A percentile compares a stretch with the other conserved stretches of the same genome.
Evolutionary conservation across 371 early-diverging fungal species (phyloP).

Genomic region (Chytridium lagenaria): DNA sequence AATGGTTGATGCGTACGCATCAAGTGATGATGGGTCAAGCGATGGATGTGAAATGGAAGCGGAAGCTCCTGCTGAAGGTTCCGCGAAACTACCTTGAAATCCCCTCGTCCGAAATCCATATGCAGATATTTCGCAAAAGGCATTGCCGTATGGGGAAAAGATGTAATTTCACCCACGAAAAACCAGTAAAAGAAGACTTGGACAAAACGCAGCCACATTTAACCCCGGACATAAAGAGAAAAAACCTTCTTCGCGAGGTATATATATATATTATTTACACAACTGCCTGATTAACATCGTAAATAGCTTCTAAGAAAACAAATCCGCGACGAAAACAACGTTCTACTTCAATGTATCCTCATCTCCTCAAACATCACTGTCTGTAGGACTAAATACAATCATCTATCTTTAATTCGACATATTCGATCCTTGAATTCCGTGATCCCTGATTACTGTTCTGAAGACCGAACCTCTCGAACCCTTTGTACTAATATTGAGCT

Average conservation of each 20-base stretch:
- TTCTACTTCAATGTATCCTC: conserved; percentile 55
- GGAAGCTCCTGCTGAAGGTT: too few species aligned
- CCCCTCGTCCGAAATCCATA: not conserved
- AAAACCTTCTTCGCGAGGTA: not conserved
- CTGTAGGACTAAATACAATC: too few species aligned
- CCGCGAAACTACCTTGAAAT: not conserved
- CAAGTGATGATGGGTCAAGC: too few species aligned
- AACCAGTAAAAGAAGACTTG: not conserved
- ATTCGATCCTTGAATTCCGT: not conserved
- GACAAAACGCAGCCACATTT: not conserved
- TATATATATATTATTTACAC: not conserved
- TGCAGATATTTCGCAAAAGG: not conserved
- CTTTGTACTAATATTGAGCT: conserved; percentile 50
- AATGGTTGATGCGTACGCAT: too few species aligned
- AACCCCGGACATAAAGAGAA: not conserved
- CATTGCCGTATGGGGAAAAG: not conserved
- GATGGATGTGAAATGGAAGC: too few species aligned
- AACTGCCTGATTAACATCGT: not conserved
- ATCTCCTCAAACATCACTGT: conserved; percentile 45
- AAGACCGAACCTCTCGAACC: conserved; percentile 57
- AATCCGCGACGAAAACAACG: conserved; percentile 46
- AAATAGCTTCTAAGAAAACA: conserved; percentile 50
- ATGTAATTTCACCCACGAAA: not conserved
- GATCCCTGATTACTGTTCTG: conserved; percentile 2
- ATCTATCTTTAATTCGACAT: too few species aligned